These are phyloP conservation scores for Pseudogymnoascus sp. DNA, from an alignment of 2,329 filamentous ascomycete species.

Conservation along the genomic window DNA sequence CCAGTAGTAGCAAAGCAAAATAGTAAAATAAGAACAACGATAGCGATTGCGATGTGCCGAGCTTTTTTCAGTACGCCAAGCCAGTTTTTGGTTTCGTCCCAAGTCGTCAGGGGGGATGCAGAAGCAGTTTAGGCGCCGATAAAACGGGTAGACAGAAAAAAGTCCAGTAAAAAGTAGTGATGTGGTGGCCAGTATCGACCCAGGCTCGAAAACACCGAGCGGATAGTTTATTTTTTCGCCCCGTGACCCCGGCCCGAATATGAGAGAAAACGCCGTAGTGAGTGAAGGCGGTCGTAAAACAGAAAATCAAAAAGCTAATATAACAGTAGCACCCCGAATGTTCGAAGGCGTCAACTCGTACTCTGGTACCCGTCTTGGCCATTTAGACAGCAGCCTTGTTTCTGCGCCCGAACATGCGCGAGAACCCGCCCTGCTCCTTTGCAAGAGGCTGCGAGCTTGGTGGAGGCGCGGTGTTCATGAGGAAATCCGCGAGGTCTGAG, in stretches of 20 bases:
- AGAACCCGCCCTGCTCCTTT: conserved; percentile 12
- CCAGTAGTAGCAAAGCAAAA: not conserved
- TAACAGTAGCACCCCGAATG: conserved; percentile 2
- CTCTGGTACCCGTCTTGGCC: not conserved
- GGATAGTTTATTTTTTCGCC: not conserved
- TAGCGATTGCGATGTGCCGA: not conserved
- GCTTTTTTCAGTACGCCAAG: not conserved
- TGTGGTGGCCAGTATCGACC: not conserved
- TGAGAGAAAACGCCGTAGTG: conserved; percentile 4
- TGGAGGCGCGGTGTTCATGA: conserved; percentile 62
- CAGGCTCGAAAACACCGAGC: not conserved
- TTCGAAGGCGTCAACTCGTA: not conserved
- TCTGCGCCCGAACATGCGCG: conserved; percentile 14
- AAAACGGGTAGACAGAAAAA: not conserved
- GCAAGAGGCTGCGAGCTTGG: not conserved
- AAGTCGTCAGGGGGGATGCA: conserved; percentile 2
- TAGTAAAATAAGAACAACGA: not conserved
- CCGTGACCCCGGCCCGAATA: not conserved
- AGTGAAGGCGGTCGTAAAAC: conserved; percentile 1
- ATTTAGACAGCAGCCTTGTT: conserved; percentile 9
- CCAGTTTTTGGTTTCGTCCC: conserved; percentile 1
- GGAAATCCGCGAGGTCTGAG: conserved; percentile 61
- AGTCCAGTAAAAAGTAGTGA: not conserved
- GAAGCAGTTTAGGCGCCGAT: conserved; percentile 1
- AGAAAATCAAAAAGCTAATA: not conserved